phyloP scores from a whole-genome alignment of 208 protist species.

The Entamoeba invadens region DNA sequence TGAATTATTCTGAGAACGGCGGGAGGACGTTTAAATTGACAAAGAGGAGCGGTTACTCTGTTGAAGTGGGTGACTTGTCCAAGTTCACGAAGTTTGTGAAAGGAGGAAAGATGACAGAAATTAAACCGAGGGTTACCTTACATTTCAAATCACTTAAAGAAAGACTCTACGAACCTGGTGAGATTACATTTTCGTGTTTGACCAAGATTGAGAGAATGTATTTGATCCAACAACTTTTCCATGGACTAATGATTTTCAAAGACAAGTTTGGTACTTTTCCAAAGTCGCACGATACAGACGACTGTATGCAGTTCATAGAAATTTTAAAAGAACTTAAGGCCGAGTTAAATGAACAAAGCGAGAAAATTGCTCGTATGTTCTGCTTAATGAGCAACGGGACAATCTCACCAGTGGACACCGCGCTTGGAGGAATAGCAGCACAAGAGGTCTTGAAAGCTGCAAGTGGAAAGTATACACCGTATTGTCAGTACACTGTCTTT shows the following conservation, averaged over 20 bases:
- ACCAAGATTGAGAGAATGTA: not conserved
- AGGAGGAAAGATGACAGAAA: conserved; percentile 9
- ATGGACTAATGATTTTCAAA: not conserved
- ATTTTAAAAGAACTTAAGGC: not conserved
- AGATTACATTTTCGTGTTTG: not conserved
- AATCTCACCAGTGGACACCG: conserved; percentile 30
- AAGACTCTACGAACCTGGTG: not conserved
- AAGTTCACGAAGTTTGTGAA: not conserved
- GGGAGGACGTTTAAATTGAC: not conserved
- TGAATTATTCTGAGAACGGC: conserved; percentile 29
- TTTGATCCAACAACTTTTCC: not conserved
- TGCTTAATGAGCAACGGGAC: not conserved
- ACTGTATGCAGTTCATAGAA: not conserved
- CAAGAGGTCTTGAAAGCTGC: conserved; percentile 52
- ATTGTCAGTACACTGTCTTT: conserved; percentile 48
- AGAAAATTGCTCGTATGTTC: not conserved
- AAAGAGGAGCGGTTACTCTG: too few species aligned
- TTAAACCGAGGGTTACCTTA: conserved; percentile 7
- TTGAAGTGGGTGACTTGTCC: not conserved
- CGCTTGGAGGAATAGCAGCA: conserved; percentile 47
- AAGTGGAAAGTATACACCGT: conserved; percentile 49
- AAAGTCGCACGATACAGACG: not conserved
- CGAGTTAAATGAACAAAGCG: not conserved
- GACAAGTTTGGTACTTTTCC: not conserved
- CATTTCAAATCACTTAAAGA: not conserved